Evolutionary conservation across 495 filamentous ascomycete species (phyloP), one percentile per base, ranked within the genome.

Genomic region (Neurospora sp.): DNA sequence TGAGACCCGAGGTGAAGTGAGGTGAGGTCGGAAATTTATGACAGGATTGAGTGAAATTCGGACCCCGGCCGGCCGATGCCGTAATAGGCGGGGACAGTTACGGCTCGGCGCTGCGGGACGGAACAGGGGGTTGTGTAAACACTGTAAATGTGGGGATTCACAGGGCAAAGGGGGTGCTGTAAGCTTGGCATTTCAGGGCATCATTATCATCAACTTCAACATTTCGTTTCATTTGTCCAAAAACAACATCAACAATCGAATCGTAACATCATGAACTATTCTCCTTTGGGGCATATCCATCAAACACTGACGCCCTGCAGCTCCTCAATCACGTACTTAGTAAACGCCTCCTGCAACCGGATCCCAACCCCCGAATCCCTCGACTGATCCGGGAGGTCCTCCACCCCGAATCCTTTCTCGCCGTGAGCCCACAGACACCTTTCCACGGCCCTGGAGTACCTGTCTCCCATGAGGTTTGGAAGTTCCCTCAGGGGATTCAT

Each of bases 351-450:
- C 73, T 81, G 79, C 71, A 81, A 39, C 31, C 10, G 0, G 5
- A 79, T 71, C 0, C 78, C 78, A 21, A 77, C 73, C 2, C 70
- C 48, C 10, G 76, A 76, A 21, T 78, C 78, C 17, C 71, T 78
- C 11, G 77, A 76, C 69, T 80, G 78, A 8, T 80, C 74, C 1
- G 45, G 73, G 39, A 31, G 13, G 69, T 76, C 77, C 8, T 75
- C 76, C 11, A 81, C 75, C 0, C 76, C 79, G 13, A 81, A 78
- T 11, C 80, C 80, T 71, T 75, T 73, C 38, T 77, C 75, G 2
- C 79, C 80, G 42, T 81, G 78, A 43, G 80, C 79, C 78, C 77
- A 78, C 0, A 81, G 45, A 71, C 80, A 81, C 40, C 77, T 62
- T 70, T 70, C 72, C 6, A 81, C 80, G 17, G 74, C 79, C 15